Base-by-base conservation (phyloP, 257 asterid genomes). In the Cordia subcordata region DNA sequence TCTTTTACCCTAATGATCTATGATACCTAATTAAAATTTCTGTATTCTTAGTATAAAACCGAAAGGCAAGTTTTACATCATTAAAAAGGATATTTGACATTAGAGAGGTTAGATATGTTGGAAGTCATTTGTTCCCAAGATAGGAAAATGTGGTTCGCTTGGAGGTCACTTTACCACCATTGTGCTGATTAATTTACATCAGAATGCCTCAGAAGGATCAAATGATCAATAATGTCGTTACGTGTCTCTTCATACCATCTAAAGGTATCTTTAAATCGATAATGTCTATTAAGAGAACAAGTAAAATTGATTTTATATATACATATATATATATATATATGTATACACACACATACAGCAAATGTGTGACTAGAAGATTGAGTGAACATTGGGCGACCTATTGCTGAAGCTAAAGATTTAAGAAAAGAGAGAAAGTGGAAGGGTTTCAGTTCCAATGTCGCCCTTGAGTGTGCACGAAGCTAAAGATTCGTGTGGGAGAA, bases 361-460 rank as follows among this genome's bases (percentile, higher is more conserved):
- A 40, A 13, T 4, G 18, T 35, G 18, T 42, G 10, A 33, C 21
- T 44, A 17, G 8, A 52, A 18, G 13, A 38, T 65, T 57, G 80
- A 71, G 77, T 66, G 70, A 56, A 64, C 65, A 71, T 64, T 67
- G 72, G 75, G 70, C 61, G 64, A 72, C 64, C 67, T 56, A 47
- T 51, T 38, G 18, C 50, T 61, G 45, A 27, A 55, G 57, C 35
- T 60, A 38, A 39, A 14, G 70, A 64, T 62, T 56, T 61, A 39
- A 14, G 10, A 8, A 42, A 14, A 42, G 4, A 42, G 14, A 27
- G 35, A 27, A 10, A 42, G 47, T 42, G 10, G 47, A 42, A 14
- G 15, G 12, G 4, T 42, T 42, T 42, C 47, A 42, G 47, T 42
- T 42, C 47, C 47, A 42, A 42, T 11, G 47, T 42, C 47, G 12